Evolutionary conservation across 1,284 basidiomycete genomes (phyloP).

Genomic region (Heterobasidion parviporum): DNA sequence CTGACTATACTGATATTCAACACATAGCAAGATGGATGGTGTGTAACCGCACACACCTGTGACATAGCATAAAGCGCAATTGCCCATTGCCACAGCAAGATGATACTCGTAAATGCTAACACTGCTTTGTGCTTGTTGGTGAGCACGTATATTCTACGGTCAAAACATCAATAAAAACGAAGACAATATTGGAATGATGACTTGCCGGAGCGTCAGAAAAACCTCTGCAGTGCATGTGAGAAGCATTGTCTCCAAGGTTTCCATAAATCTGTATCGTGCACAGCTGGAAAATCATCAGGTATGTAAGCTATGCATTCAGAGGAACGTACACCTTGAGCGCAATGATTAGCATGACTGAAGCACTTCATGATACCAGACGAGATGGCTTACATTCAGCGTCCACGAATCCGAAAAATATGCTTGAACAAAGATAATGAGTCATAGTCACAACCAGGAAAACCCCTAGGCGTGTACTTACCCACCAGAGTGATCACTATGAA

Average conservation of each 20-base stretch:
- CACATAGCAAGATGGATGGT: neutral
- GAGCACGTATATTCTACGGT: neutral
- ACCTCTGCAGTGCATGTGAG: neutral
- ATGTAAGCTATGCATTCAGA: neutral
- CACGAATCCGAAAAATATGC: neutral
- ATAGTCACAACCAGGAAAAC: neutral
- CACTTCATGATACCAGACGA: neutral
- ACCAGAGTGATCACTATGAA: neutral
- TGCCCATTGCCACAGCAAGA: neutral
- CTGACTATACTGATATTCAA: neutral
- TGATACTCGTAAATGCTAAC: neutral
- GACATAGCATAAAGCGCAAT: neutral
- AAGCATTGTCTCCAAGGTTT: neutral
- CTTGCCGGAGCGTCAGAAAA: neutral
- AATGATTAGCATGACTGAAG: neutral
- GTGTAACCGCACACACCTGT: neutral
- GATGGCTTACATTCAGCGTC: neutral
- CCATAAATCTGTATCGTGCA: slow-evolving; percentile 1
- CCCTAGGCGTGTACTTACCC: neutral
- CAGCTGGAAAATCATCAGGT: neutral
- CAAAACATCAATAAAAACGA: neutral
- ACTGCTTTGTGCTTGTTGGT: neutral
- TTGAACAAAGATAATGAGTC: neutral
- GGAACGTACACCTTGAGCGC: neutral
- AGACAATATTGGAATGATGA: neutral